phyloP scores from a whole-genome alignment of 805 yeast species.

The Zygotorulaspora florentina region DNA sequence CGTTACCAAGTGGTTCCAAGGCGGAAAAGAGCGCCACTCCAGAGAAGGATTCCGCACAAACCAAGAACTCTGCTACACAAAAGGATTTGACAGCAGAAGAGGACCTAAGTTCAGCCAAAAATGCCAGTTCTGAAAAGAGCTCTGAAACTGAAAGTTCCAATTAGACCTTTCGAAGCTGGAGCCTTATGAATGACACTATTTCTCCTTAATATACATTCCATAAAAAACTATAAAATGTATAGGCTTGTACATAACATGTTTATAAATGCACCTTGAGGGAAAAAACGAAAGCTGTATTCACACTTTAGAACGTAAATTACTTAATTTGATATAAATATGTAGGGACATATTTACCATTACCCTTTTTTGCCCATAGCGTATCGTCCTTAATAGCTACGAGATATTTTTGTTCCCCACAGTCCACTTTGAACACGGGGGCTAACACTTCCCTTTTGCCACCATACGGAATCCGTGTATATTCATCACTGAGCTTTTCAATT shows the following conservation, averaged over 20 bases:
- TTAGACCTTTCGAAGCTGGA: not conserved
- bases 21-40: not conserved
- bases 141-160: not conserved
- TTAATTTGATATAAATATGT: conserved; percentile 11
- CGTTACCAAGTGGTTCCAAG: conserved; percentile 1
- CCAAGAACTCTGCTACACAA: not conserved
- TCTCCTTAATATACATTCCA: not conserved
- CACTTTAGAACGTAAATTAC: not conserved
- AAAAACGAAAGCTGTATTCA: not conserved
- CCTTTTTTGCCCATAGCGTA: conserved; percentile 49
- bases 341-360: conserved; percentile 7
- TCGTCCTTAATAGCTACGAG: conserved; percentile 54
- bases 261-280: not conserved
- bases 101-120: no score
- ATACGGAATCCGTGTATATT: conserved; percentile 22
- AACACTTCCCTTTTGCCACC: conserved; percentile 25
- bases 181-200: not conserved
- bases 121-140: no score
- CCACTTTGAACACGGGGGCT: conserved; percentile 25
- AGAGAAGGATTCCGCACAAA: not conserved
- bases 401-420: not conserved
- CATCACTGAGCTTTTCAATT: conserved; percentile 16
- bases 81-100: no score
- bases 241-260: conserved; percentile 5
- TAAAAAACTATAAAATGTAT: not conserved